Evolutionary conservation across 768 basidiomycete genomes (phyloP).

Genomic region (Nidularia pulvinata): DNA sequence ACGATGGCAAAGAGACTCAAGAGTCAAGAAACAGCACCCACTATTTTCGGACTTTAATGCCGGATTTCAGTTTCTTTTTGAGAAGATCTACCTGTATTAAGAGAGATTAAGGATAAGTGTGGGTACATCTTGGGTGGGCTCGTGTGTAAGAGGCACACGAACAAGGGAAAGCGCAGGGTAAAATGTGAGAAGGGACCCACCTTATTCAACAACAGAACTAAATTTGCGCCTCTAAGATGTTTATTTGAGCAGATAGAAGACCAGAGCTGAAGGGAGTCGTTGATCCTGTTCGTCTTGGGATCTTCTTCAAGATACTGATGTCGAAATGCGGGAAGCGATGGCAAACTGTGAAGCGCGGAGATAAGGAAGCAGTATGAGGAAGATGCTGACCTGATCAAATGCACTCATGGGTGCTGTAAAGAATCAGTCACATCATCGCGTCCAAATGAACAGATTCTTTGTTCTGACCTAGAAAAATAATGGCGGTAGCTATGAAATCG

Average conservation of each 20-base stretch:
- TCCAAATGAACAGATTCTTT: neutral
- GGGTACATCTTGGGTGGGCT: neutral
- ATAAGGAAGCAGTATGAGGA: neutral
- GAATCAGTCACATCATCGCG: neutral
- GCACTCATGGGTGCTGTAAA: slow-evolving; percentile 75
- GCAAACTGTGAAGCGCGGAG: neutral
- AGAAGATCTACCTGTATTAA: slow-evolving; percentile 64
- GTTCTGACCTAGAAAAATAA: slow-evolving; percentile 69
- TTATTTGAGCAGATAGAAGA: slow-evolving; percentile 74
- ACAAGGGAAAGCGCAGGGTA: neutral
- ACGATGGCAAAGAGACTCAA: slow-evolving; percentile 2
- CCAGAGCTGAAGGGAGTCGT: slow-evolving; percentile 84
- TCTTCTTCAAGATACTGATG: slow-evolving; percentile 84
- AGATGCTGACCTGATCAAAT: slow-evolving; percentile 70
- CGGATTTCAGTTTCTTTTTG: slow-evolving; percentile 67
- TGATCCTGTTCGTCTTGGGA: slow-evolving; percentile 73
- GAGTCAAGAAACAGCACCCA: slow-evolving; percentile 33
- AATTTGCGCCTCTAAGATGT: slow-evolving; percentile 68
- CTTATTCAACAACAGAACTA: slow-evolving; percentile 82
- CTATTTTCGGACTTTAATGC: slow-evolving; percentile 75
- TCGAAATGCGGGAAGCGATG: slow-evolving; percentile 1
- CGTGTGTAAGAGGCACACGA: neutral
- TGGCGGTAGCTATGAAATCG: slow-evolving; percentile 64
- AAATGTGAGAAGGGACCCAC: slow-evolving; percentile 27
- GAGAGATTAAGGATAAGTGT: neutral